These are phyloP conservation scores for Yamadazyma diospyri DNA, from an alignment of 1,139 yeast genomes.

Conservation along the genomic window DNA sequence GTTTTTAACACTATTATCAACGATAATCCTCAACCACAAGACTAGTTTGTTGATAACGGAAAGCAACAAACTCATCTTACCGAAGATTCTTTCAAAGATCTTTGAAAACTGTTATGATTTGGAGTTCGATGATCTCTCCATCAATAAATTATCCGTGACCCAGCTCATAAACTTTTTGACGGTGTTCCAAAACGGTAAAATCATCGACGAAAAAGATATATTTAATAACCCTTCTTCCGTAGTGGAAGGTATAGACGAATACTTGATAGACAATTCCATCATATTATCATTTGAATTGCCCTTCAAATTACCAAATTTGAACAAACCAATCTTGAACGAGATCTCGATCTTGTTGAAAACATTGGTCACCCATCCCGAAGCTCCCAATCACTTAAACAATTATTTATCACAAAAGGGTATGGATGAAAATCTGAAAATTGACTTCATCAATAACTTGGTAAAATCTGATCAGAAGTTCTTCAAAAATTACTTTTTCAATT, in stretches of 20 bases:
- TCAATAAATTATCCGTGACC: constrained; percentile 67
- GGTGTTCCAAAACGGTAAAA: constrained; percentile 53
- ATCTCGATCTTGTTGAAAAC: constrained; percentile 67
- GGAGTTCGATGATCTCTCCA: constrained; percentile 21
- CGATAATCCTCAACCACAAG: constrained; percentile 71
- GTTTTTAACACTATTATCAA: constrained; percentile 64
- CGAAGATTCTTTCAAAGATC: constrained; percentile 60
- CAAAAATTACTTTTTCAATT: constrained; percentile 60
- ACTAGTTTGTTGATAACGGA: constrained; percentile 73
- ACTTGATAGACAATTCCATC: constrained; percentile 64
- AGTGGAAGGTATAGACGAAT: constrained; percentile 70
- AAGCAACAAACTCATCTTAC: constrained; percentile 60
- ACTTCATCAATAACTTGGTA: constrained; percentile 55
- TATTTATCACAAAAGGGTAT: constrained; percentile 62
- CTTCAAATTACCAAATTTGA: constrained; percentile 61
- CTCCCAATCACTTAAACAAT: constrained; percentile 44
- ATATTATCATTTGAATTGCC: constrained; percentile 77
- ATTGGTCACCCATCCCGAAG: constrained; percentile 45
- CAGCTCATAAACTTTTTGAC: constrained; percentile 66
- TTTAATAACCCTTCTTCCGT: constrained; percentile 53
- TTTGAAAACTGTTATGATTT: constrained; percentile 62
- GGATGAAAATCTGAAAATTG: constrained; percentile 51
- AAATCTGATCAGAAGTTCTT: constrained; percentile 55
- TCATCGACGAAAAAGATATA: constrained; percentile 50
- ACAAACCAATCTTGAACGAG: constrained; percentile 72